Evolutionary conservation across 352 stramenopile genomes (phyloP).

Genomic region (Globisporangium nagaii): DNA sequence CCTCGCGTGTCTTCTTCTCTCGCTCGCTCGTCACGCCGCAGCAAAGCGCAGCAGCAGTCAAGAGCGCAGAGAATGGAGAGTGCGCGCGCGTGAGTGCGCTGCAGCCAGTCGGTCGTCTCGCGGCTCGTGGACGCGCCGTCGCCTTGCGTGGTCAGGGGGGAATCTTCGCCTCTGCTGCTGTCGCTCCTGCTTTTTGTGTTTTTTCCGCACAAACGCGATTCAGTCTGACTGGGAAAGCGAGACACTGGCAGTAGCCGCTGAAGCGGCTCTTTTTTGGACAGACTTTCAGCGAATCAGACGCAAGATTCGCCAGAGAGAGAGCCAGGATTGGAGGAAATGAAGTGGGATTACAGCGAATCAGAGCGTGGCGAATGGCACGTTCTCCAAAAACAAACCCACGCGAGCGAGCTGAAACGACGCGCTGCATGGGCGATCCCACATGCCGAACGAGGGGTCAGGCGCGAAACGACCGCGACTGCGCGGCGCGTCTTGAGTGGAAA

Average conservation of each 20-base stretch:
- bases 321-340: neutral
- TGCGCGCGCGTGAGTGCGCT: neutral
- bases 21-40: neutral
- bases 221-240: neutral
- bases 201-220: too few relatives aligned
- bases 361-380: neutral
- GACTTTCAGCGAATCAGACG: neutral
- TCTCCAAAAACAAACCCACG: too few relatives aligned
- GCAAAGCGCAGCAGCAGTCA: neutral
- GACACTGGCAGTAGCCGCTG: constrained; percentile 1
- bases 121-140: neutral
- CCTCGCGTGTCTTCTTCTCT: too few relatives aligned
- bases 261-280: neutral
- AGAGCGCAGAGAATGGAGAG: neutral
- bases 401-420: neutral
- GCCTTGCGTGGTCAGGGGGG: constrained; percentile 3
- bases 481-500: neutral
- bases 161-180: neutral
- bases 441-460: too few relatives aligned
- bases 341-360: neutral
- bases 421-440: too few relatives aligned
- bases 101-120: neutral
- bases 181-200: neutral
- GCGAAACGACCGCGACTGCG: neutral
- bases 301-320: neutral